Evolutionary conservation across 768 basidiomycete genomes (phyloP), one percentile per base, ranked within the genome.

Genomic region (Cubamyces sp.): DNA sequence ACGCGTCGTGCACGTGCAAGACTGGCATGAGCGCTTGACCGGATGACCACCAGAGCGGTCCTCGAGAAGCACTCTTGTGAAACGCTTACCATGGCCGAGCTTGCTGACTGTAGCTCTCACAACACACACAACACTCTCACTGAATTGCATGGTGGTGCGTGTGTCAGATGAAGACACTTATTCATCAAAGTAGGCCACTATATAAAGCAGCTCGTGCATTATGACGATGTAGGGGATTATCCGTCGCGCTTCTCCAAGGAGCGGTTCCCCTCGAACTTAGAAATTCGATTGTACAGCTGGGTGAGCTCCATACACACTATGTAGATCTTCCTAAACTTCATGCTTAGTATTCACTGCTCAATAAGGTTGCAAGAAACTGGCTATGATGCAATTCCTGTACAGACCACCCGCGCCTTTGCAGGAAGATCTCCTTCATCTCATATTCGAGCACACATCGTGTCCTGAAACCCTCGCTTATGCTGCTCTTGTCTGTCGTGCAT

Each of bases 1-100:
- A 62, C 61, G 61, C 61, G 61, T 62, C 61, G 61, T 14, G 61
- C 61, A 62, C 61, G 61, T 62, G 61, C 49, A 57, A 43, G 26
- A 39, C 52, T 51, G 46, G 47, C 26, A 40, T 19, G 50, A 50
- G 61, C 61, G 61, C 49, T 53, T 56, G 54, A 52, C 52, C 15
- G 34, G 45, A 16, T 15, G 6, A 18, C 40, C 41, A 56, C 54
- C 41, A 18, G 48, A 45, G 55, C 42, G 55, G 55, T 56, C 42
- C 61, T 37, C 61, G 9, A 34, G 34, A 34, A 34, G 34, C 43
- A 23, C 42, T 30, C 41, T 19, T 28, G 26, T 19, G 53, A 54
- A 54, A 28, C 39, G 37, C 30, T 15, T 37, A 15, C 48, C 6
- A 28, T 45, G 37, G n/a, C 49, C 57, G 49, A 59, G n/a, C 15